phyloP scores from a whole-genome alignment of 768 basidiomycete species.

The Xerocomellus chrysenteron region DNA sequence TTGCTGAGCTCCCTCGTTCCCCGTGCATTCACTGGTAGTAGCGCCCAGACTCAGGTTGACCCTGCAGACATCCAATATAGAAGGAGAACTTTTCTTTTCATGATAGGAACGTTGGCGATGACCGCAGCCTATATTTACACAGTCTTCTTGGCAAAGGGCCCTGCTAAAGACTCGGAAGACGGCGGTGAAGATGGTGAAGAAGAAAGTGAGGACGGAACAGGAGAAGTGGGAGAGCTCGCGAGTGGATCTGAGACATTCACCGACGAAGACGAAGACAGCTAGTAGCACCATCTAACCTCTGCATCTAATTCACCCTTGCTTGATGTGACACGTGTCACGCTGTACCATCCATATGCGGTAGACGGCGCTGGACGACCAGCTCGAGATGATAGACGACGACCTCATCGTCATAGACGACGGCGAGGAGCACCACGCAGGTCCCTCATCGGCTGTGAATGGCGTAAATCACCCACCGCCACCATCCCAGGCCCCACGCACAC shows the following conservation, averaged over 20 bases:
- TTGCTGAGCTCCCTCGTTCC: constrained; percentile 41
- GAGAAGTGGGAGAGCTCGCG: constrained; percentile 8
- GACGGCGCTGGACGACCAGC: neutral
- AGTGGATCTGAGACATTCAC: neutral
- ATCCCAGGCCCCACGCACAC: constrained; percentile 26
- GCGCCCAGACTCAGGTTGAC: constrained; percentile 20
- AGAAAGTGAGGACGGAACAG: constrained; percentile 10
- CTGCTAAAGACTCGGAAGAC: neutral
- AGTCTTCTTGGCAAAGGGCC: neutral
- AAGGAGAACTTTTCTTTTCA: constrained; percentile 54
- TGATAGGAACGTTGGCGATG: constrained; percentile 44
- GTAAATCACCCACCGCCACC: constrained; percentile 15
- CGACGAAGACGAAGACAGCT: constrained; percentile 18
- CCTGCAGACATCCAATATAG: constrained; percentile 47
- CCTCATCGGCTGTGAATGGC: constrained; percentile 36
- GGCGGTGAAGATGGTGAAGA: neutral
- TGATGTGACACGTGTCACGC: constrained; percentile 18
- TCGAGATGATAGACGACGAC: constrained; percentile 52
- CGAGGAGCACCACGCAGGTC: constrained; percentile 40
- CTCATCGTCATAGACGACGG: constrained; percentile 62
- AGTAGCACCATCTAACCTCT: neutral
- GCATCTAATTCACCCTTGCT: no score
- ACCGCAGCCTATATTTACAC: constrained; percentile 38
- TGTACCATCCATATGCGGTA: neutral
- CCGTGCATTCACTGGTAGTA: constrained; percentile 20